A percentile compares a stretch with the other conserved stretches of the same genome.
phyloP scores from a whole-genome alignment of 306 rosid species.

The Betula pendula region DNA sequence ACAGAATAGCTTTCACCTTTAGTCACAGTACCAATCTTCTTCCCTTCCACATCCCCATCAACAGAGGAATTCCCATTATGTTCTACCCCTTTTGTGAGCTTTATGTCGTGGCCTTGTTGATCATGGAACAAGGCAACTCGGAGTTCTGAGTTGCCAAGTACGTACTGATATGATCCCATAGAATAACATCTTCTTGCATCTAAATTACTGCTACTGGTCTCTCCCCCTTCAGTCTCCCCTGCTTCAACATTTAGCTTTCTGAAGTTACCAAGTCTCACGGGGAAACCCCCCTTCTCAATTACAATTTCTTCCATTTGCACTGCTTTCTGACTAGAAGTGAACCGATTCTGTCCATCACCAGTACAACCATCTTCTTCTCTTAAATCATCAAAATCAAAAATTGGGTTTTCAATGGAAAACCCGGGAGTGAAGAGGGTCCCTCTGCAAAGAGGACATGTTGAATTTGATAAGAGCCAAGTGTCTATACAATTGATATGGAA shows the following conservation, averaged over 20 bases:
- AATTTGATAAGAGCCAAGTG: slow-evolving; percentile 92
- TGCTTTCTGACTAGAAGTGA: slow-evolving; percentile 48
- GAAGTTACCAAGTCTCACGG: slow-evolving; percentile 91
- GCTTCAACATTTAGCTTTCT: slow-evolving; percentile 48
- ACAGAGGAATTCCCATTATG: slow-evolving; percentile 37
- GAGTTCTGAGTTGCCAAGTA: slow-evolving; percentile 69
- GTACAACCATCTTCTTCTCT: slow-evolving; percentile 71
- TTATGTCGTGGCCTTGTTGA: slow-evolving; percentile 29
- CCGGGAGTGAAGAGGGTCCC: slow-evolving; percentile 73
- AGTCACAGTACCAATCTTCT: slow-evolving; percentile 72
- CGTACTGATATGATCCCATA: slow-evolving; percentile 96
- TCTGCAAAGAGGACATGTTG: slow-evolving; percentile 94
- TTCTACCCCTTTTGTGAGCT: slow-evolving; percentile 42
- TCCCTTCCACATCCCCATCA: slow-evolving; percentile 70
- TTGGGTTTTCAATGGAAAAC: slow-evolving; percentile 66
- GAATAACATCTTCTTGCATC: slow-evolving; percentile 97
- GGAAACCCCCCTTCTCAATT: slow-evolving; percentile 65
- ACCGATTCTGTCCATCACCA: slow-evolving; percentile 51
- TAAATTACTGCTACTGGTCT: slow-evolving; percentile 88
- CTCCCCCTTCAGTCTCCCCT: slow-evolving; percentile 64
- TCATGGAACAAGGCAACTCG: slow-evolving; percentile 60
- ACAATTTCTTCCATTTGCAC: slow-evolving; percentile 70
- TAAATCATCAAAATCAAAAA: slow-evolving; percentile 71
- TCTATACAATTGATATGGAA: slow-evolving; percentile 90
- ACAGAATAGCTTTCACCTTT: slow-evolving; percentile 96